phyloP scores from a whole-genome alignment of 2,329 filamentous ascomycete species.

The Diaporthe citriasiana region DNA sequence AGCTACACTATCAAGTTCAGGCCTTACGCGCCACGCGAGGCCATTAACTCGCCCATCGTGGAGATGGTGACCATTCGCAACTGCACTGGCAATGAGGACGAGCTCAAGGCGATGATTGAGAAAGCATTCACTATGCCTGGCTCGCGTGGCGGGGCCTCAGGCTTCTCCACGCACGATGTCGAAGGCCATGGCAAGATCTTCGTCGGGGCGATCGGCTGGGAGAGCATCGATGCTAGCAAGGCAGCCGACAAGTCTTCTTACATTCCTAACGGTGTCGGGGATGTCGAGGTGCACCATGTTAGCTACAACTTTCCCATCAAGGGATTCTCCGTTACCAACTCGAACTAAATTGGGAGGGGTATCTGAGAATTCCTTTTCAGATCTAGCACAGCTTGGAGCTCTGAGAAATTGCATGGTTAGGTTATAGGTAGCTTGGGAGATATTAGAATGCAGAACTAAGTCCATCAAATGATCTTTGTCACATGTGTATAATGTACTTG shows the following conservation, averaged over 20 bases:
- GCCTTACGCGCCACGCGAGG: conserved; percentile 48
- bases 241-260: conserved; percentile 43
- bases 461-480: neutral
- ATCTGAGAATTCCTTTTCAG: too few species aligned
- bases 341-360: neutral
- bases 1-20: conserved; percentile 47
- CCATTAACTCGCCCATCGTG: conserved; percentile 49
- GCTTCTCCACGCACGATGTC: conserved; percentile 43
- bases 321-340: conserved; percentile 44
- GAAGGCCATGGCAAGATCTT: conserved; percentile 45
- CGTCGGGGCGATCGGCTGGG: conserved; percentile 48
- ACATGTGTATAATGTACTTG: neutral
- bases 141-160: conserved; percentile 48
- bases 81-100: conserved; percentile 54
- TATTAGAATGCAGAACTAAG: neutral
- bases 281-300: conserved; percentile 47
- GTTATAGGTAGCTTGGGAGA: neutral
- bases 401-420: neutral
- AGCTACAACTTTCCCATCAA: conserved; percentile 50
- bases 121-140: conserved; percentile 45
- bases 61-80: conserved; percentile 61
- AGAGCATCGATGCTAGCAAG: conserved; percentile 46
- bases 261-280: conserved; percentile 33
- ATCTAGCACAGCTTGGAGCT: neutral
- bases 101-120: conserved; percentile 45